Base-by-base conservation (phyloP, 2,329 filamentous ascomycete species). In the Hirsutella rhossiliensis region DNA sequence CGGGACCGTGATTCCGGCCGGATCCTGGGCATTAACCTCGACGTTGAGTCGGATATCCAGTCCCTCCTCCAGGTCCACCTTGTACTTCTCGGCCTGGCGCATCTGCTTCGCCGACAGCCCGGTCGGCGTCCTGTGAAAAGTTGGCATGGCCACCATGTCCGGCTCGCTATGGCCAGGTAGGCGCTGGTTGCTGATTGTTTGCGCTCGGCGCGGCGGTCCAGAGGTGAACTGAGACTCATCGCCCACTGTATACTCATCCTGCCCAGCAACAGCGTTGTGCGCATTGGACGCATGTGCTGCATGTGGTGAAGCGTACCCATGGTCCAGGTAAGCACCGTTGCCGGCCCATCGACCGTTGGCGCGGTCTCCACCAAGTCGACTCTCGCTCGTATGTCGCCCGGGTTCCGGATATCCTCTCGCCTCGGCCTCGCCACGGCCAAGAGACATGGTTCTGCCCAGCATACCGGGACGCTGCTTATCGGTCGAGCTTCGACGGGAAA, bases 1-100 rank as follows among this genome's bases (percentile, higher is more conserved):
- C 9, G 88, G 87, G 42, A 80, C 77, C 1, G 92, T 98, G 50
- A 87, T 87, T 13, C 92, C 94, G 0, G 84, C 75, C 1, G 92
- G 90, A 54, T 98, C 88, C 49, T 78, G 80, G 38, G 85, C 76
- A 54, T 83, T 88, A 48, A 96, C 79, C 64, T 98, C 92, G 49
- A 95, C 80, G 54, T 96, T 95, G 38, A 98, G 65, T 42, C 80
- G 84, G 31, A 98, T 82, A 51, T 96, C 88, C 11, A 98, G 68
- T 0, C 87, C 88, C 28, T 83, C 84, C 57, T 92, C 78, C 0
- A 96, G 71, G 56, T 95, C 80, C 47, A 97, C 76, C 11, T 76
- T 72, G 38, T 70, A 69, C 17, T 68, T 68, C 36, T 72, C 68
- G 3, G 69, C 61, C 48, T 74, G 72, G 53, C 71, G 73, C 51